Conservation (phyloP, 106 monocot species). For the Dioscorea zingiberensis region DNA sequence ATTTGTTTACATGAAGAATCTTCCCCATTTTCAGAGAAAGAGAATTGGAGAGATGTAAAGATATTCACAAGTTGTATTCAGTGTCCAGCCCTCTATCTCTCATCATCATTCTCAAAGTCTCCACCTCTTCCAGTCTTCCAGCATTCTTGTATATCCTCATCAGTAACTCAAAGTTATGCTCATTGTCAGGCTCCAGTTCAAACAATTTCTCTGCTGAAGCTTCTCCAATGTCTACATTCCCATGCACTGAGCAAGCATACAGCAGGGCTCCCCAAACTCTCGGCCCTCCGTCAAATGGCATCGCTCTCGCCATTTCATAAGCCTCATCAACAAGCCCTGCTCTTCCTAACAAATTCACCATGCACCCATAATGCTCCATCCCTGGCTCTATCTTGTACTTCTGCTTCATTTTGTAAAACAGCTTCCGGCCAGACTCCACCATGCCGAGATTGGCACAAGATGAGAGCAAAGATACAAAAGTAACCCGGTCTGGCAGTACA, state of each 20-base stretch:
- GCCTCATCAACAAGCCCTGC: conserved; percentile 71
- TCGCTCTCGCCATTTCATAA: conserved; percentile 26
- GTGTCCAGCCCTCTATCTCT: conserved; percentile 46
- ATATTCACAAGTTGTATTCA: background rate
- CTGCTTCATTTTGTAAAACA: conserved; percentile 55
- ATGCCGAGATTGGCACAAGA: conserved; percentile 60
- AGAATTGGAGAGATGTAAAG: too few relatives aligned
- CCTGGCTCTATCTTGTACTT: conserved; percentile 36
- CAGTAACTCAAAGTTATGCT: conserved; percentile 69
- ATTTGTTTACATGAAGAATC: too few relatives aligned
- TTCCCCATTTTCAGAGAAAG: too few relatives aligned
- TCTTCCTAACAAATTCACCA: conserved; percentile 80
- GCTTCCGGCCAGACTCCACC: conserved; percentile 43
- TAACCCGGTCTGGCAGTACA: conserved; percentile 47
- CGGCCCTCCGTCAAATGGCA: conserved; percentile 43
- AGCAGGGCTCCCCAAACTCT: conserved; percentile 73
- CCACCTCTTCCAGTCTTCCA: conserved; percentile 39
- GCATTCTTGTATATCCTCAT: conserved; percentile 43
- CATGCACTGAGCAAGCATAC: conserved; percentile 55
- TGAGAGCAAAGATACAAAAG: conserved; percentile 65
- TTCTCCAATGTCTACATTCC: conserved; percentile 50
- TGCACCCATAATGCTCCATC: conserved; percentile 74
- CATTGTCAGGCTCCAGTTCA: conserved; percentile 84
- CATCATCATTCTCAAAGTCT: conserved; percentile 58
- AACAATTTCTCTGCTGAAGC: conserved; percentile 55